Base-by-base conservation (phyloP, 2,329 filamentous ascomycete genomes). In the Ascochyta koolunga region DNA sequence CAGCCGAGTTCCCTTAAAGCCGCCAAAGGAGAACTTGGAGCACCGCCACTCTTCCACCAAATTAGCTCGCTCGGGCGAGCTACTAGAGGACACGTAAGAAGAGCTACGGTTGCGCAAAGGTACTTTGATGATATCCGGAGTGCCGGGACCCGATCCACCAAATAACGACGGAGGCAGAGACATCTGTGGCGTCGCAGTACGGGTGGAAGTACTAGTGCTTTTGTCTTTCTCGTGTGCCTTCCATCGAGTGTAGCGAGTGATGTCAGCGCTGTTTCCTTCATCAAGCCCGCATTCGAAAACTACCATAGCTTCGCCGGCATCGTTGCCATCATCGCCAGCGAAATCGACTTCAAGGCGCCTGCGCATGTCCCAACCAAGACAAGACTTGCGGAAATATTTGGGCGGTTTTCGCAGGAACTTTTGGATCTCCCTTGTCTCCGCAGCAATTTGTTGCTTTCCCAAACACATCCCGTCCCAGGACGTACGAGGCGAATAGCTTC, bases 331-430 rank as follows among this genome's bases (percentile, higher is more conserved):
- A 61, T 93, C 90, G 18, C 85, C 86, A 35, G 89, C 89, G 75
- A 97, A 98, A 69, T 99, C 95, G 2, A 96, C 91, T 65, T 95
- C 89, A 2, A 98, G 78, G 58, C 80, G 86, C 56, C 92, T 85
- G 47, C 86, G 86, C 93, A 98, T 98, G 67, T 98, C 90, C 93
- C 95, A 98, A 2, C 89, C 89, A 53, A 89, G 79, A 67, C 90
- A 98, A 1, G 86, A 80, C 65, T 87, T 88, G 19, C 88, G 86
- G 71, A 96, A 96, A 63, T 96, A 85, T 35, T 85, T 83, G 4
- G 93, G 93, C 62, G 85, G 87, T 64, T 89, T 86, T 0, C 79
- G 79, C 16, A 96, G 73, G 62, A 89, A 96, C 36, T 82, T 84
- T 64, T 96, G 89, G 48, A 96, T 91, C 72, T 96, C 91, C 42